Conservation (phyloP, 345 rosid species). For the Eutrema japonicum region DNA sequence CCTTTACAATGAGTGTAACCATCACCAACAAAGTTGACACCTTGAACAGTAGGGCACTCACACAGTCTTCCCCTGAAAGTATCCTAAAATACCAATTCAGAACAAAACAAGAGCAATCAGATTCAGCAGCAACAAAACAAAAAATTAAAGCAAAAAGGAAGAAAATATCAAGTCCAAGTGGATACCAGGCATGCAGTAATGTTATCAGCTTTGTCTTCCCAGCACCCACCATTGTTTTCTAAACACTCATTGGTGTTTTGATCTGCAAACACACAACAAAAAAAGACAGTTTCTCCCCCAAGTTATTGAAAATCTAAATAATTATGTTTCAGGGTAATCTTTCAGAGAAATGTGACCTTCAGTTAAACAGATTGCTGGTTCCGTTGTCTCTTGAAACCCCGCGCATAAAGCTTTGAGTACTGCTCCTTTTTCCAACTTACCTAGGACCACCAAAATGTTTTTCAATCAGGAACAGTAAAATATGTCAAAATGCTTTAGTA, state of each 20-base stretch:
- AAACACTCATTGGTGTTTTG: conserved; percentile 21
- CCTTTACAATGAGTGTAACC: conserved; percentile 26
- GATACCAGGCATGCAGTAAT: conserved; percentile 23
- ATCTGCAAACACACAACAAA: neutral
- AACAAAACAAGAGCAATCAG: neutral
- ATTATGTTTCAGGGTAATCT: neutral
- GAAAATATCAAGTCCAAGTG: neutral
- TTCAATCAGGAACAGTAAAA: neutral
- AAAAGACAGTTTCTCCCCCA: neutral
- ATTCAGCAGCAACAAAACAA: neutral
- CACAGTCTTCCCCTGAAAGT: conserved; percentile 28
- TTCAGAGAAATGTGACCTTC: conserved; percentile 12
- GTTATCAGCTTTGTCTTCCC: conserved; percentile 22
- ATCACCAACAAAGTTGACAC: conserved; percentile 24
- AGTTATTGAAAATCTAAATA: neutral
- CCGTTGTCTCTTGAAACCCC: conserved; percentile 21
- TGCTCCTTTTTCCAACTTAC: conserved; percentile 28
- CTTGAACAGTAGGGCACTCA: conserved; percentile 24
- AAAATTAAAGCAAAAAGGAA: neutral
- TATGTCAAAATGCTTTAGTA: neutral
- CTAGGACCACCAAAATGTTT: neutral
- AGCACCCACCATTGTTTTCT: conserved; percentile 25
- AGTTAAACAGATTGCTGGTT: conserved; percentile 23
- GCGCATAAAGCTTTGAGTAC: conserved; percentile 18
- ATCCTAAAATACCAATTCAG: neutral